Evolutionary conservation across 768 basidiomycete species (phyloP).

Genomic region (Rhodotorula graminis): DNA sequence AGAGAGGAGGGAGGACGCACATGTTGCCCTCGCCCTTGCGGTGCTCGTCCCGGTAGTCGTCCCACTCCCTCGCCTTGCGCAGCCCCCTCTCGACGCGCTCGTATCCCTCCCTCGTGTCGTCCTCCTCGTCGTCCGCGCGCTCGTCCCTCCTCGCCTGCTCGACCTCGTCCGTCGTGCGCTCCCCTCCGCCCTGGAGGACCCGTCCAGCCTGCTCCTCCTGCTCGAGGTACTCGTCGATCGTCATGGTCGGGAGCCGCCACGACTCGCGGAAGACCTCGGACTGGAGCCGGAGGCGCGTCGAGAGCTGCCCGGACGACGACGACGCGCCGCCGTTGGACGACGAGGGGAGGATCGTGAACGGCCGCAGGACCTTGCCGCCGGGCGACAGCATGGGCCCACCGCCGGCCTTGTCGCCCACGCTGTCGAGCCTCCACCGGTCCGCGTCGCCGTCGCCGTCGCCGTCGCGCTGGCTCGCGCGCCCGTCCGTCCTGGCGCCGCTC

Average conservation of each 20-base stretch:
- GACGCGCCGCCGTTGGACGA: conserved; percentile 26
- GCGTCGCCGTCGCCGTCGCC: conserved; percentile 73
- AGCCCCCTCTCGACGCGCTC: conserved; percentile 63
- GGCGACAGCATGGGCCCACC: conserved; percentile 22
- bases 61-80: conserved; percentile 78
- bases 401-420: background rate
- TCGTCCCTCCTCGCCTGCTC: conserved; percentile 48
- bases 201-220: conserved; percentile 78
- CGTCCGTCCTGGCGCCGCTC: conserved; percentile 65
- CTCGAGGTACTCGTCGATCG: conserved; percentile 87
- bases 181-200: conserved; percentile 84
- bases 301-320: conserved; percentile 37
- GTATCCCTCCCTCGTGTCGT: conserved; percentile 63
- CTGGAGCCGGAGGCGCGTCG: conserved; percentile 68
- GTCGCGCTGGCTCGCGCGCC: conserved; percentile 51
- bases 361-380: conserved; percentile 65
- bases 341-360: conserved; percentile 86
- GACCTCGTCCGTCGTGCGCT: conserved; percentile 45
- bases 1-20: conserved; percentile 1
- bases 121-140: conserved; percentile 55
- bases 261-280: conserved; percentile 76
- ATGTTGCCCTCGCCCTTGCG: conserved; percentile 88
- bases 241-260: conserved; percentile 87
- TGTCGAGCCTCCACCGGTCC: conserved; percentile 44
- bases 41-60: conserved; percentile 75